Base-by-base conservation (phyloP, 192 early-diverging fungal species). In the Coemansia sp. region DNA sequence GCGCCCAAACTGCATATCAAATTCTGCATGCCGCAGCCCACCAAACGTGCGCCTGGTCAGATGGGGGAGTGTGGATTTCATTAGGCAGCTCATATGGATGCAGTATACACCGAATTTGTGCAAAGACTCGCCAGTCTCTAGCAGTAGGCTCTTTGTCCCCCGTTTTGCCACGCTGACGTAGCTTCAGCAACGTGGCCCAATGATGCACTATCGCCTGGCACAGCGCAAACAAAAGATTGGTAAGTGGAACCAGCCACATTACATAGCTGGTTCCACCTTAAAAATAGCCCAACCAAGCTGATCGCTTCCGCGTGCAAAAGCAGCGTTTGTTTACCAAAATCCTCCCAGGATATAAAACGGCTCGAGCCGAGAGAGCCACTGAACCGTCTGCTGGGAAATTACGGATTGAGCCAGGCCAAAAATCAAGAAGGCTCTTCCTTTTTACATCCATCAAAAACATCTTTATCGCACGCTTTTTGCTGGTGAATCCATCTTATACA, bases 401-500 rank as follows among this genome's bases (percentile, higher is more conserved):
- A 26, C 4, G 23, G 23, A 26, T 10, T 6, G 11, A 39, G 37
- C 37, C 37, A 39, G 37, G 37, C 2, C 37, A 39, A 39, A 39
- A 39, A n/a, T 39, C 37, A n/a, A 39, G 23, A 26, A 26, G 23
- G 23, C 23, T 26, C 44, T 19, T 46, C 18, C 44, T 20, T 19
- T 46, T 19, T 21, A 46, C 44, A 46, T 46, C 44, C 44, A 46
- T 21, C 44, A 20, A 46, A 46, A 46, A 21, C 23, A 46, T 46
- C 44, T 21, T 21, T 46, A 21, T 20, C 19, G 18, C 12, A 12
- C 12, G 12, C 23, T 46, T 46, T 46, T 46, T 46, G 20, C 44
- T 46, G 44, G 44, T 46, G 44, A 15, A 46, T 46, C 44, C 44
- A 46, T 46, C 44, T 46, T 46, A 35, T 31, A 21, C 18, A 45